Conservation (phyloP, 352 stramenopile species). For the Phytophthora cactorum region DNA sequence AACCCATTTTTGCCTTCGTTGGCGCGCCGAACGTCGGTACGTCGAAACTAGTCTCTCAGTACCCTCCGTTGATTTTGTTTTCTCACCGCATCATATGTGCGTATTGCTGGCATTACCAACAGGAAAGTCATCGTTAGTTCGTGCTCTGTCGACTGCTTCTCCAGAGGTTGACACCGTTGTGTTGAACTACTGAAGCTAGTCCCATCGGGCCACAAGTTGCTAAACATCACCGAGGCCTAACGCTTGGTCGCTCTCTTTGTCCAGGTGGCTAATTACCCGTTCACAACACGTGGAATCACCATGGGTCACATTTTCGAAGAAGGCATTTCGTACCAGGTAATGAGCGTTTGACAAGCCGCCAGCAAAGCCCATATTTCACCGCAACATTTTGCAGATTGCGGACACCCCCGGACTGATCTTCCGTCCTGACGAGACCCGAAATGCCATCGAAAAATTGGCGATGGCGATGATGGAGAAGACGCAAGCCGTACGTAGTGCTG, state of each 20-base stretch:
- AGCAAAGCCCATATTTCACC: constrained; percentile 4
- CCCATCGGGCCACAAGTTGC: neutral
- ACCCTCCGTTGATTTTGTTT: neutral
- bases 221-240: constrained; percentile 1
- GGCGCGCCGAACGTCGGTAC: constrained; percentile 84
- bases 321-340: constrained; percentile 81
- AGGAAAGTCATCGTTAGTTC: constrained; percentile 88
- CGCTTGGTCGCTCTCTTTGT: constrained; percentile 3
- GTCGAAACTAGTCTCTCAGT: constrained; percentile 10
- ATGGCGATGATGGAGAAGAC: constrained; percentile 83
- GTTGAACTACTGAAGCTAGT: neutral
- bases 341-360: neutral
- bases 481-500: constrained; percentile 48
- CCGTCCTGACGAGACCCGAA: constrained; percentile 65
- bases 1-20: constrained; percentile 87
- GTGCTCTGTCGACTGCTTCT: constrained; percentile 80
- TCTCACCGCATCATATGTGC: neutral
- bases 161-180: constrained; percentile 55
- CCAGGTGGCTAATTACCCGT: constrained; percentile 89
- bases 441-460: constrained; percentile 77
- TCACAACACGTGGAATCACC: constrained; percentile 87
- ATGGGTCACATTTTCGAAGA: constrained; percentile 90
- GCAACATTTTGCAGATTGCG: constrained; percentile 66
- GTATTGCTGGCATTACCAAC: constrained; percentile 1
- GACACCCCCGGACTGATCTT: constrained; percentile 81